Conservation (phyloP, 1,284 basidiomycete genomes). For the Mycosarcoma maydis region DNA sequence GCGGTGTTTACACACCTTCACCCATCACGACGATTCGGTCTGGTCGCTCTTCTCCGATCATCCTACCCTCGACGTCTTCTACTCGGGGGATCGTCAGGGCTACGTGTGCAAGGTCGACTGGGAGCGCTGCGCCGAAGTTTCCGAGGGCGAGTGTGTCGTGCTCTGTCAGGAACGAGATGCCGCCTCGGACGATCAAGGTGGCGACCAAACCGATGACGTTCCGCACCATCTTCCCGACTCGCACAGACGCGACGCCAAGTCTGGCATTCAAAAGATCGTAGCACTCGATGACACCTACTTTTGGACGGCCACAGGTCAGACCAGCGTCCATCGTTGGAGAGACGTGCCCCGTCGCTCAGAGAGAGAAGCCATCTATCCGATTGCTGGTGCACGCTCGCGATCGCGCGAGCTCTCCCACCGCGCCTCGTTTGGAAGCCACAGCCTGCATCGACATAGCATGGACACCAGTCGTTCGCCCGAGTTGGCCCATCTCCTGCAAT, state of each 20-base stretch:
- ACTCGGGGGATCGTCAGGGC: conserved; percentile 92
- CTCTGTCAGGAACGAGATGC: conserved; percentile 68
- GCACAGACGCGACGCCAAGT: conserved; percentile 68
- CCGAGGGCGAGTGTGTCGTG: conserved; percentile 87
- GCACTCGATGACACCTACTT: conserved; percentile 85
- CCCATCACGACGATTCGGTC: conserved; percentile 91
- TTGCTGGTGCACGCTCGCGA: conserved; percentile 19
- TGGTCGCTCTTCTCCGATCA: conserved; percentile 91
- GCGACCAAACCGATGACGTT: conserved; percentile 1
- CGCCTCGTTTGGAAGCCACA: conserved; percentile 28
- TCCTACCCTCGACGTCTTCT: conserved; percentile 88
- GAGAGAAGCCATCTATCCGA: conserved; percentile 51
- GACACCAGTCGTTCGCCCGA: conserved; percentile 30
- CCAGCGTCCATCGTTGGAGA: conserved; percentile 83
- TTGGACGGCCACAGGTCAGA: conserved; percentile 88
- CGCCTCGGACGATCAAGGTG: conserved; percentile 4
- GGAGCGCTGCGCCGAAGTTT: conserved; percentile 79
- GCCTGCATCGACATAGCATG: conserved; percentile 23
- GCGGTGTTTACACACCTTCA: conserved; percentile 92
- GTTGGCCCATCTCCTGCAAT: conserved; percentile 8
- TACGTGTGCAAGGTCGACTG: conserved; percentile 89
- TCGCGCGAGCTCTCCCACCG: conserved; percentile 21
- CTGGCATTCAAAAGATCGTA: conserved; percentile 83
- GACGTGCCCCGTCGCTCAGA: conserved; percentile 68
- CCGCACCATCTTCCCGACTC: conserved; percentile 18